These are phyloP conservation scores for Beta lomatogona DNA, from an alignment of 179 eudicot species.

Conservation along the genomic window DNA sequence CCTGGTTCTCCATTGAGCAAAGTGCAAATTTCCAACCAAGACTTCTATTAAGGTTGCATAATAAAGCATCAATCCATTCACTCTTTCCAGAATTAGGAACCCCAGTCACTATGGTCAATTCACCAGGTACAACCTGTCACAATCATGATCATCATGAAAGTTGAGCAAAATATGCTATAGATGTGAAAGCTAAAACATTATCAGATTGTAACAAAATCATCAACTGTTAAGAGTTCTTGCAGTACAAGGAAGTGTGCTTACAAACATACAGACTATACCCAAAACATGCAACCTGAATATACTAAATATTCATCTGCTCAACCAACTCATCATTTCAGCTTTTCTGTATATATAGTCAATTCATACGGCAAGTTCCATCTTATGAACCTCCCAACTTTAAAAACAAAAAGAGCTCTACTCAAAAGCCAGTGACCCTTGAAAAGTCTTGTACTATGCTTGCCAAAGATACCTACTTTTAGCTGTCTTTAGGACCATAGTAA, in stretches of 20 bases:
- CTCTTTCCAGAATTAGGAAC: constrained; percentile 99
- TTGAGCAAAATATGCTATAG: neutral
- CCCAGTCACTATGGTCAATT: constrained; percentile 91
- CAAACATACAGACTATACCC: neutral
- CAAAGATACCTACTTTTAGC: neutral
- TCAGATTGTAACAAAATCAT: neutral
- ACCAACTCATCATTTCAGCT: neutral
- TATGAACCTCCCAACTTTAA: neutral
- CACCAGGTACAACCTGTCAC: constrained; percentile 94
- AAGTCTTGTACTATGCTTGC: neutral
- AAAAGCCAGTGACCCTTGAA: neutral
- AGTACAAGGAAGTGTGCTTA: neutral
- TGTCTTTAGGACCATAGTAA: neutral
- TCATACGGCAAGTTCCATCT: neutral
- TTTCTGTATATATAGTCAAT: neutral
- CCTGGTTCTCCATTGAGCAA: constrained; percentile 98
- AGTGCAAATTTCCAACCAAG: constrained; percentile 91
- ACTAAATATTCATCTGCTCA: neutral
- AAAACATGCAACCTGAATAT: neutral
- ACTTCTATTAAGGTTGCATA: constrained; percentile 75
- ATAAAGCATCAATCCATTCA: constrained; percentile 97
- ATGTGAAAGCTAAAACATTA: neutral
- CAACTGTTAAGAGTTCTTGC: neutral
- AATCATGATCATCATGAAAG: constrained; percentile 2
- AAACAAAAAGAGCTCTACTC: neutral